Conservation (phyloP, 768 basidiomycete species). For the Hebeloma cylindrosporum region DNA sequence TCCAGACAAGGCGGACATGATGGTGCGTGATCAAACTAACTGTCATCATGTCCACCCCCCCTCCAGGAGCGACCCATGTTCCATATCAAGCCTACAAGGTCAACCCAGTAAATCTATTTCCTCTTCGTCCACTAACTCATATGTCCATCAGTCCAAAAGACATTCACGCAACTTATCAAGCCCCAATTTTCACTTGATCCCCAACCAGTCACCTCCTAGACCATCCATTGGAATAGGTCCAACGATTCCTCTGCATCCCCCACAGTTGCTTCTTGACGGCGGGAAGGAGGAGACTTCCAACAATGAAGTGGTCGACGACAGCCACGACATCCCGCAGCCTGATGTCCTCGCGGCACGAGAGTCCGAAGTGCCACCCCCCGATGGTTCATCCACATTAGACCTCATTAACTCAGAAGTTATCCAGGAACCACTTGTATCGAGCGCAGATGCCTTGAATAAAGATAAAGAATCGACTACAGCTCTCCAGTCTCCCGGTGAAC, state of each 20-base stretch:
- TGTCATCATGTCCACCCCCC: slow-evolving; percentile 28
- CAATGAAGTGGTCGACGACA: not conserved
- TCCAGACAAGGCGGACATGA: slow-evolving; percentile 76
- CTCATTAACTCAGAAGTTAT: too few relatives aligned
- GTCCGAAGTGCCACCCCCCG: not conserved
- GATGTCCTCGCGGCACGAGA: too few relatives aligned
- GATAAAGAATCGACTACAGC: too few relatives aligned
- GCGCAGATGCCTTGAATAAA: too few relatives aligned
- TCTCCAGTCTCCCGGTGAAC: too few relatives aligned
- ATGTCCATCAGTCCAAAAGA: slow-evolving; percentile 42
- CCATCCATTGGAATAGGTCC: slow-evolving; percentile 26
- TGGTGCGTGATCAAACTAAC: slow-evolving; percentile 18
- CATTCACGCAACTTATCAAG: slow-evolving; percentile 41
- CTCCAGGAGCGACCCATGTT: slow-evolving; percentile 29
- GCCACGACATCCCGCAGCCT: not conserved
- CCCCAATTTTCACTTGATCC: slow-evolving; percentile 23
- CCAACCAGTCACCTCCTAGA: slow-evolving; percentile 30
- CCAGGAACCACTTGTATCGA: too few relatives aligned
- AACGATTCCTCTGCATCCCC: slow-evolving; percentile 24
- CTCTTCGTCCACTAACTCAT: slow-evolving; percentile 9
- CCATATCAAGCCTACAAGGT: slow-evolving; percentile 57
- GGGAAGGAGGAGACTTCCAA: slow-evolving; percentile 9
- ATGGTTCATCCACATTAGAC: not conserved
- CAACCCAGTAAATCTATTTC: slow-evolving; percentile 14
- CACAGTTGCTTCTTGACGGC: slow-evolving; percentile 16